phyloP scores from a whole-genome alignment of 257 asterid species.

The Nicotiana tomentosiformis region DNA sequence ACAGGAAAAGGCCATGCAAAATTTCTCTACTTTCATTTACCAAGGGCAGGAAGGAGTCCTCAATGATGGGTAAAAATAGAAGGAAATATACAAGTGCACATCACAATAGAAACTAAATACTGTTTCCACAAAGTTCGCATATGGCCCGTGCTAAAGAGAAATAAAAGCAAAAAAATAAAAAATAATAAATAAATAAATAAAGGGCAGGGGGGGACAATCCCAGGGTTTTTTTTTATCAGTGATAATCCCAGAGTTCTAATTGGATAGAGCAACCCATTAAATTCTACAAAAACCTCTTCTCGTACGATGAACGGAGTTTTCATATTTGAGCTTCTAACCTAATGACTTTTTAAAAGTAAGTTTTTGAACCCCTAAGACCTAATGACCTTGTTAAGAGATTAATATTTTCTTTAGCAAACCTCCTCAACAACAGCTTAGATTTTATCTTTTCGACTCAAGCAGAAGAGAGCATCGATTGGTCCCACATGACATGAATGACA shows the following conservation, averaged over 20 bases:
- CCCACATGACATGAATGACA: background rate
- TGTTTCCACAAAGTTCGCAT: background rate
- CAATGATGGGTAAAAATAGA: background rate
- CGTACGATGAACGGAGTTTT: background rate
- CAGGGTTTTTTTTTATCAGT: background rate
- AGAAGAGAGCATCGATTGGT: background rate
- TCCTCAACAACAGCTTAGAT: background rate
- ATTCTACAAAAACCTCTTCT: background rate
- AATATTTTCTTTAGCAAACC: background rate
- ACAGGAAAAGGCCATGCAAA: conserved; percentile 7
- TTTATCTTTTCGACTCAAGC: background rate
- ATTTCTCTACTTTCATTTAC: background rate
- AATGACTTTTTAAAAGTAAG: background rate
- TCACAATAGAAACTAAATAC: background rate
- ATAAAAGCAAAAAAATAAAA: background rate
- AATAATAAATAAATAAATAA: background rate
- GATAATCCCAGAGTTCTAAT: background rate
- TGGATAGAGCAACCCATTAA: background rate
- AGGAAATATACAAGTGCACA: background rate
- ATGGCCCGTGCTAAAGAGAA: background rate
- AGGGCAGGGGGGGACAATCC: background rate
- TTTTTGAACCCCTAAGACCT: background rate
- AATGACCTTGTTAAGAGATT: background rate
- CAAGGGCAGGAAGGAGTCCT: background rate
- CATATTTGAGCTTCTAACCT: conserved; percentile 7